phyloP scores from a whole-genome alignment of 805 yeast species.

The Clavispora fructus region DNA sequence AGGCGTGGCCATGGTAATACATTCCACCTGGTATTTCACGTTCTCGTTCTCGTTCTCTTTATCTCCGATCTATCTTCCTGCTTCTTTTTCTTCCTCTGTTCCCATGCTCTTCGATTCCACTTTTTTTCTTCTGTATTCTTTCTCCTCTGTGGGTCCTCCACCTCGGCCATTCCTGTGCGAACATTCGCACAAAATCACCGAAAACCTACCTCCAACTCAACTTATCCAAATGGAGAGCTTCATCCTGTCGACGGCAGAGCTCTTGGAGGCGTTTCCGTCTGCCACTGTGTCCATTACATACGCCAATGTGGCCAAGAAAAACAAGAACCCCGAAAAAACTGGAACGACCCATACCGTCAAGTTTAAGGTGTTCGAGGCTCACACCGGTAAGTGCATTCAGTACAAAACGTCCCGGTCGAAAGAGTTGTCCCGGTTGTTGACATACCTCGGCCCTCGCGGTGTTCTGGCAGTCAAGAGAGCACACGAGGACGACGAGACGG shows the following conservation, averaged over 20 bases:
- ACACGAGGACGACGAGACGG: conserved; percentile 6
- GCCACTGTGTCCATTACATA: conserved; percentile 36
- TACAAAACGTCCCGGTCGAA: conserved; percentile 57
- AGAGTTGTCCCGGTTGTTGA: conserved; percentile 67
- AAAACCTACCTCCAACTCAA: background rate
- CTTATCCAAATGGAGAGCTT: conserved; percentile 13
- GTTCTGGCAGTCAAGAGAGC: conserved; percentile 27
- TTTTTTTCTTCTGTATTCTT: too few species aligned
- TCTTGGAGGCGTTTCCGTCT: conserved; percentile 34
- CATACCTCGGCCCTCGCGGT: conserved; percentile 69
- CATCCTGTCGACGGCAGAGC: conserved; percentile 25
- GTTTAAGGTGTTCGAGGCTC: conserved; percentile 64
- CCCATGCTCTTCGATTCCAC: too few species aligned
- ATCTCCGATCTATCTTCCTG: too few species aligned
- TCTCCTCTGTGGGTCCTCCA: too few species aligned
- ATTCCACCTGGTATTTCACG: too few species aligned
- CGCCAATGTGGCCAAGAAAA: conserved; percentile 24
- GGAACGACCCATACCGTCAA: conserved; percentile 32
- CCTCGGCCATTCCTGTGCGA: background rate
- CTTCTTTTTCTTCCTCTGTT: too few species aligned
- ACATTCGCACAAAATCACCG: background rate
- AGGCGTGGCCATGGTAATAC: too few species aligned
- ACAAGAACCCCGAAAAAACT: conserved; percentile 8
- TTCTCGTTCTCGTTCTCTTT: too few species aligned
- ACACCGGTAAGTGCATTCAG: conserved; percentile 55